Evolutionary conservation across 177 flowering plant genomes (phyloP), one percentile per base, ranked within the genome.

Genomic region (Telopea speciosissima): DNA sequence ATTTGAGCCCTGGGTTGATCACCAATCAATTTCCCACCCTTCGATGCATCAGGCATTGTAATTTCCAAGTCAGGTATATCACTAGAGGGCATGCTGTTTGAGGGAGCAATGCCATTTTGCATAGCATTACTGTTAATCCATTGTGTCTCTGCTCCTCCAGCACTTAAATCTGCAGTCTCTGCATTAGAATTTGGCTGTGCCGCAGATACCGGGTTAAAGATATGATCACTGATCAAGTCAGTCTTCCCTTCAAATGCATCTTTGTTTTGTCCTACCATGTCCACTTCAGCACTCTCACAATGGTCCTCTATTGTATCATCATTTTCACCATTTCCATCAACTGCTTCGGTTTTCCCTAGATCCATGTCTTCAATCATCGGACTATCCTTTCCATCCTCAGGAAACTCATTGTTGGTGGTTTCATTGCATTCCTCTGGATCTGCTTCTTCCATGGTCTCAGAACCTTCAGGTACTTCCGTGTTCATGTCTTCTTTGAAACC

Each of bases 51-150:
- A 12, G 87, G 73, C 28, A 81, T 80, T 70, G 72, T 70, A 6
- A 81, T 61, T 70, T 88, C 89, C 72, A 73, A 74, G 69, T 86
- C 84, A 62, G 83, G 72, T 36, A 74, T 64, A 77, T 72, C 65
- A 70, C 52, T 65, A 8, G 82, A 69, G 68, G 88, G 92, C 17
- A 78, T 64, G 73, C 86, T 84, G 62, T 79, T 76, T 10, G 75
- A 56, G 26, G 89, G 84, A 77, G 88, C 83, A 75, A 82, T 77
- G 36, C 85, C 84, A 79, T 84, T 81, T 31, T 81, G 70, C 33
- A 74, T 66, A 71, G 85, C 83, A 73, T 52, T 72, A 69, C 73
- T 75, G 61, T 78, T 78, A 52, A 90, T 79, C 82, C 78, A 79
- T 61, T 81, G 81, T 24, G 59, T 76, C 74, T 88, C 86, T 16